A percentile compares a stretch with the other conserved stretches of the same genome.
These are phyloP conservation scores for Poronia punctata DNA, from an alignment of 495 filamentous ascomycete species.

Conservation along the genomic window DNA sequence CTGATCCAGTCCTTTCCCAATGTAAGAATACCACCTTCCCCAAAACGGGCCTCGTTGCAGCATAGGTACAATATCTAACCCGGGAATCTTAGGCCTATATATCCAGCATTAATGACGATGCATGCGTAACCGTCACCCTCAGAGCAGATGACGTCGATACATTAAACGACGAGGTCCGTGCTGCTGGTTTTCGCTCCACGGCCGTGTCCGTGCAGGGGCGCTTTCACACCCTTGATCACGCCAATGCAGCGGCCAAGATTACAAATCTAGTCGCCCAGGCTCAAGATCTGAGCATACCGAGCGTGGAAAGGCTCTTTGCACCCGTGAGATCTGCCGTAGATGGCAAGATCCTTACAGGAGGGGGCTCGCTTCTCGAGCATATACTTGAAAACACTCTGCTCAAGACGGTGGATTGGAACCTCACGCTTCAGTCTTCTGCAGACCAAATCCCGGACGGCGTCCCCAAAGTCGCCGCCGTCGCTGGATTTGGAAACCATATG, in stretches of 20 bases:
- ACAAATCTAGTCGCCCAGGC: not conserved
- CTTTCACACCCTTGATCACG: not conserved
- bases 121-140: conserved; percentile 16
- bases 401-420: not conserved
- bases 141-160: conserved; percentile 7
- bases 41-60: not conserved
- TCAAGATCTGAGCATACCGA: conserved; percentile 4
- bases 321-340: conserved; percentile 13
- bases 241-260: not conserved
- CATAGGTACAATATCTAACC: conserved; percentile 1
- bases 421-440: too few relatives aligned
- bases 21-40: not conserved
- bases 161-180: not conserved
- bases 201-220: not conserved
- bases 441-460: not conserved
- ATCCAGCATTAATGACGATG: conserved; percentile 17
- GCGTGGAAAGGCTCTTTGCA: not conserved
- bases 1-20: not conserved
- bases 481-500: conserved; percentile 1
- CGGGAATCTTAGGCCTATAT: conserved; percentile 26
- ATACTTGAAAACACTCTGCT: conserved; percentile 1
- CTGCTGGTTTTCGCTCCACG: not conserved
- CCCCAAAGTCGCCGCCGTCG: not conserved
- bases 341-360: conserved; percentile 7
- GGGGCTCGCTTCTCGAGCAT: conserved; percentile 2